Evolutionary conservation across 495 filamentous ascomycete species (phyloP), one percentile per base, ranked within the genome.

Genomic region (Neurospora sp.): DNA sequence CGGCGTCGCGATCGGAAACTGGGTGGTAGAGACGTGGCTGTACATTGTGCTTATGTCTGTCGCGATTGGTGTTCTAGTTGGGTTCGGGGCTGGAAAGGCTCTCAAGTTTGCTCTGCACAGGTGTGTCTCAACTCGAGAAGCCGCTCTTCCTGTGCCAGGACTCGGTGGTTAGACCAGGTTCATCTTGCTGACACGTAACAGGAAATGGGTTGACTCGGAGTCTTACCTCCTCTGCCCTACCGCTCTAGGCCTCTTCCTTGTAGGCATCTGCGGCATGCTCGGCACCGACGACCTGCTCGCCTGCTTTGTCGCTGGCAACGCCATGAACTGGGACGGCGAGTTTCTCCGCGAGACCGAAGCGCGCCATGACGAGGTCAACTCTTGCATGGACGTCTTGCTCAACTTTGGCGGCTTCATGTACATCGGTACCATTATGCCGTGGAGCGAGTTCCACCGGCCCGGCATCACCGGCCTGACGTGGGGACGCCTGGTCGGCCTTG

Each of bases 271-370:
- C 74, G 93, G 93, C 18, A 87, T 95, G 82, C 88, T 97, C 71
- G 94, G 93, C 11, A 94, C 91, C 31, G 93, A 97, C 78, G 94
- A 96, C 77, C 90, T 96, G n/a, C 86, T 97, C 10, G 93, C 94
- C 18, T 96, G 93, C 80, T 97, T 97, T 77, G 88, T 96, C 72
- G 93, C 94, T 23, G 94, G 94, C 27, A 96, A 95, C 80, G 90
- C 88, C 9, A 91, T 97, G 76, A 96, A 92, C 66, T 92, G 91
- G 86, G 93, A 88, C 83, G 94, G 95, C 79, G 92, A 92, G 90
- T 97, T 93, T 82, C 91, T 94, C 1, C 85, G 92, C 2, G 92
- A 93, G 78, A 94, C 93, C 1, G 85, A 91, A 77, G 92, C 94
- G 75, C 80, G 82, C 18, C 79, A 84, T 70, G 94, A 97, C 79